A percentile compares a stretch with the other conserved stretches of the same genome.
Evolutionary conservation across 345 rosid species (phyloP).

Genomic region (Cardamine chenopodiifolia): DNA sequence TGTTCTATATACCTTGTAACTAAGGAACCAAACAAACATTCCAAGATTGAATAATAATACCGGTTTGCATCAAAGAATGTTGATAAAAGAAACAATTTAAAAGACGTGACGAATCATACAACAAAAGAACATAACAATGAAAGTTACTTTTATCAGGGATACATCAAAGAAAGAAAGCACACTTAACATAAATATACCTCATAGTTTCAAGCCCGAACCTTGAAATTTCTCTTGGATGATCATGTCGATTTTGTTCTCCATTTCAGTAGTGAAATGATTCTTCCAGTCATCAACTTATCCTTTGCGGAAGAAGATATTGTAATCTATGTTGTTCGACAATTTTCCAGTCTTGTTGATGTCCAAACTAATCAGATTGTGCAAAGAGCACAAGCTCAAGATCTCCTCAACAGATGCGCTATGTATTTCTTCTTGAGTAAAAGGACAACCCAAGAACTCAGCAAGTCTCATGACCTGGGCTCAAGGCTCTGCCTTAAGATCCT

Average conservation of each 20-base stretch:
- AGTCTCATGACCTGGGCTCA: constrained; percentile 34
- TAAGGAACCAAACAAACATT: not conserved
- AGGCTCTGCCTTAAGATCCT: constrained; percentile 47
- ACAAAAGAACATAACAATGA: not conserved
- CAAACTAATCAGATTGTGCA: not conserved
- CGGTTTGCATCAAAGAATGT: not conserved
- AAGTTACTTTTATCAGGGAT: not conserved
- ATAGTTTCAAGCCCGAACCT: not conserved
- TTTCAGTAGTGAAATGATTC: not conserved
- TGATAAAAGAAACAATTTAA: not conserved
- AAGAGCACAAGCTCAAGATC: constrained; percentile 13
- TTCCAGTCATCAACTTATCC: not conserved
- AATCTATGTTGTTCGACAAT: not conserved
- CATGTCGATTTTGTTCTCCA: not conserved
- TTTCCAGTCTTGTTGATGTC: not conserved
- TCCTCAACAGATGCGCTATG: constrained; percentile 18
- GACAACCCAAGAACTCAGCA: constrained; percentile 46
- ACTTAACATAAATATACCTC: not conserved
- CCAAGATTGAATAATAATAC: not conserved
- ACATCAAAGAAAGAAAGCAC: not conserved
- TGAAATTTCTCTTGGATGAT: not conserved
- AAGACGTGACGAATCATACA: not conserved
- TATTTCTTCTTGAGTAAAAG: constrained; percentile 48
- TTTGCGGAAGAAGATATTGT: not conserved
- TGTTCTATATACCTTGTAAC: too few species aligned